phyloP scores from a whole-genome alignment of 2,329 filamentous ascomycete species.

The Aspergillus sp. region DNA sequence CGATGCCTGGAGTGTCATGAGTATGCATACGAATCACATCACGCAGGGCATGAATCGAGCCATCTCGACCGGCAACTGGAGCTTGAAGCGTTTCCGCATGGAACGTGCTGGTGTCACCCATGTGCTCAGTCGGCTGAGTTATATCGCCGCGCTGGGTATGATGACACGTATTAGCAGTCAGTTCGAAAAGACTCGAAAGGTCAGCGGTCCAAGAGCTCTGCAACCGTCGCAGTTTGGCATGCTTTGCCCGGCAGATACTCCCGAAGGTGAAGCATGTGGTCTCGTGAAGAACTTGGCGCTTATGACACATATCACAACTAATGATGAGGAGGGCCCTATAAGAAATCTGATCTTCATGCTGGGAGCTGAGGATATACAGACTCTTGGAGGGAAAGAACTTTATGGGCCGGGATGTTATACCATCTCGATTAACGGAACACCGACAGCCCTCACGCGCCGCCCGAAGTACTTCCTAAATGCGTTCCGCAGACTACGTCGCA shows the following conservation, averaged over 20 bases:
- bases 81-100: conserved; percentile 97
- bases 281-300: conserved; percentile 95
- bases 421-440: conserved; percentile 93
- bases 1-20: conserved; percentile 81
- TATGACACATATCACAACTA: conserved; percentile 99
- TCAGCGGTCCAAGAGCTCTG: conserved; percentile 89
- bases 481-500: conserved; percentile 83
- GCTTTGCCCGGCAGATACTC: conserved; percentile 95
- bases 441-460: conserved; percentile 78
- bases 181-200: conserved; percentile 97
- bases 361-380: conserved; percentile 77
- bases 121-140: conserved; percentile 90
- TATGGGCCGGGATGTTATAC: conserved; percentile 81
- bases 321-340: conserved; percentile 89
- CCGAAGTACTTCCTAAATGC: conserved; percentile 82
- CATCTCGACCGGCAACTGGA: conserved; percentile 98
- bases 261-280: conserved; percentile 97
- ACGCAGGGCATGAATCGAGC: conserved; percentile 92
- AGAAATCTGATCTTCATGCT: conserved; percentile 81
- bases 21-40: conserved; percentile 80
- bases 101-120: conserved; percentile 95
- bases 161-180: conserved; percentile 99
- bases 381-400: conserved; percentile 79
- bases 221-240: conserved; percentile 98
- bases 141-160: conserved; percentile 96